Base-by-base conservation (phyloP, 106 monocot species). In the Chionographis japonica region DNA sequence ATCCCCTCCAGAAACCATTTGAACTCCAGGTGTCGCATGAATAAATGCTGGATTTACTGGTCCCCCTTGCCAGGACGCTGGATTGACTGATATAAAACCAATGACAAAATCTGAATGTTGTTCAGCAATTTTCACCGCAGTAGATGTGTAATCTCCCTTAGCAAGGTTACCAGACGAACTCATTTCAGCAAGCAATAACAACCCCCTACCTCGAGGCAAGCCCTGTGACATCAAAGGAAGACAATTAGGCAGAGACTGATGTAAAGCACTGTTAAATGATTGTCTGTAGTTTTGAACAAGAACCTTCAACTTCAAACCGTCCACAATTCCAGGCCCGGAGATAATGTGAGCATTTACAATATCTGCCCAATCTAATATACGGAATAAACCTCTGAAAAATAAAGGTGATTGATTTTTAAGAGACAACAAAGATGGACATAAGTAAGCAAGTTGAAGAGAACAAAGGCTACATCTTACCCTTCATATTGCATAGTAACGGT, bases 401-500 rank as follows among this genome's bases (percentile, higher is more conserved):
- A 76, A 42, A 27, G 14, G 58, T 46, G 37, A 35, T 42, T 19
- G 19, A 37, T 49, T 39, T 59, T 11, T 3, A 68, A 14, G 40
- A 78, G 20, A 37, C 38, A 81, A 62, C 18, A 14, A 50, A 54
- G 3, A 20, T 37, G 5, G 68, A 8, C 19, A 40, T 18, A 55
- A n/a, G 37, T 35, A 51, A 60, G 40, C 14, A 19, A 66, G 17
- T 6, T 38, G 12, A 60, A 40, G 20, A 55, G 51, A 15, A 37
- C 14, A 73, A 36, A 52, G 53, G 36, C 3, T 37, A 12, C n/a
- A 83, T 68, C 79, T 80, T 67, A 93, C 97, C 97, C 97, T 80
- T 98, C 97, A 83, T 98, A 98, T 73, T 98, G 97, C 97, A 98
- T 98, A 10, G 87, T 87, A 52, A 98, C 97, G 12, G 92, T 98